A percentile compares a stretch with the other conserved stretches of the same genome.
phyloP scores from a whole-genome alignment of 495 filamentous ascomycete genomes.

The Bryoglossum gracile region DNA sequence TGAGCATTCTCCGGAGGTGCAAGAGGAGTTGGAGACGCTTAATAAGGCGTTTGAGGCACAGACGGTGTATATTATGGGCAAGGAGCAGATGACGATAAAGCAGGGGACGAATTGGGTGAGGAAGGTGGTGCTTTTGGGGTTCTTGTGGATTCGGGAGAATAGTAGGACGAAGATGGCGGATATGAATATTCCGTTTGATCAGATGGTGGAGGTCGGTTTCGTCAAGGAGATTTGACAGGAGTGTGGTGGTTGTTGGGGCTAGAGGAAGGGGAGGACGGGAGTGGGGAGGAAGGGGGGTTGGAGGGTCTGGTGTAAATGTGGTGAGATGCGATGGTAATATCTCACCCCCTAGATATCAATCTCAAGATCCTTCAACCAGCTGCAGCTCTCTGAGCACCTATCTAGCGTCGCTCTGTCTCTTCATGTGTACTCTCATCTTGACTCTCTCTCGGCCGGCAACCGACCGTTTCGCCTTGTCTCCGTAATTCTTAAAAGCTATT shows the following conservation, averaged over 20 bases:
- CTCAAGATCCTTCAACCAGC: too few species aligned
- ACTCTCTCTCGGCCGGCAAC: too few species aligned
- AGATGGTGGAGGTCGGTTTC: slow-evolving; percentile 62
- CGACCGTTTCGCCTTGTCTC: too few species aligned
- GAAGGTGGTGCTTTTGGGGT: slow-evolving; percentile 42
- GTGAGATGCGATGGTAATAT: too few species aligned
- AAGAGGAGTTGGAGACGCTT: slow-evolving; percentile 41
- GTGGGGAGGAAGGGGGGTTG: too few species aligned
- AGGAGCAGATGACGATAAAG: slow-evolving; percentile 59
- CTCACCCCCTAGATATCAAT: too few species aligned
- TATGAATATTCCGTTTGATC: slow-evolving; percentile 51
- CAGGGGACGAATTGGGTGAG: slow-evolving; percentile 37
- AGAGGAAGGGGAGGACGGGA: too few species aligned
- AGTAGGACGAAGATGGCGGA: slow-evolving; percentile 56
- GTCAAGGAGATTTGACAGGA: slow-evolving; percentile 51
- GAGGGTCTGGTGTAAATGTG: too few species aligned
- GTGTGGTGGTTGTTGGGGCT: not conserved
- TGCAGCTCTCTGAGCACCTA: too few species aligned
- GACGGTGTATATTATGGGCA: slow-evolving; percentile 63
- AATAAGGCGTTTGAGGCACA: slow-evolving; percentile 53
- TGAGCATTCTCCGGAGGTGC: slow-evolving; percentile 31
- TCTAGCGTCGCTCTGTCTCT: too few species aligned
- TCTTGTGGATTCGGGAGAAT: slow-evolving; percentile 66
- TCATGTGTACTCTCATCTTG: too few species aligned
- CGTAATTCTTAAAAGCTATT: too few species aligned